Base-by-base conservation (phyloP, 2,329 filamentous ascomycete species). In the Parascedosporium putredinis region DNA sequence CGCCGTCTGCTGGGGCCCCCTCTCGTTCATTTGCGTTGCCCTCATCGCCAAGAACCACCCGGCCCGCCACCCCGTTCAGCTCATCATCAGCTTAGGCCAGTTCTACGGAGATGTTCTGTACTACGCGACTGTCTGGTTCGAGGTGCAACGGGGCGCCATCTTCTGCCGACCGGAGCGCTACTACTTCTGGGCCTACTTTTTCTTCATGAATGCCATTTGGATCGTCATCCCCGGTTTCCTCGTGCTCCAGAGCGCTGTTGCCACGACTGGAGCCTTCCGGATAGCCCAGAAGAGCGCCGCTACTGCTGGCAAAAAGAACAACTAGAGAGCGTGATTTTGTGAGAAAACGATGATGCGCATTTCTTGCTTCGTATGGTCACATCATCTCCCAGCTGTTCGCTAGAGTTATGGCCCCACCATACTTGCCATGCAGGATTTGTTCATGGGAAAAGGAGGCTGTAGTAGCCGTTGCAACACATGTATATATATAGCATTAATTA, bases 31-130 rank as follows among this genome's bases (percentile, higher is more conserved):
- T 29, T 63, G 67, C 53, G 74, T 71, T 3, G 69, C 61, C 55
- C 64, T 62, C 54, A 71, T 77, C 55, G 61, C 68, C 42, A 61
- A 59, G 38, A 59, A 66, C 16, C 66, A 73, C 54, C 69, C 72
- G 5, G 59, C 70, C 4, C 72, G 74, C 6, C 67, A 77, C 56
- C 68, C 72, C 1, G 55, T 77, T 34, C 72, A 77, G 60, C 57
- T 65, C 46, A 63, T 73, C 56, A 60, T 74, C 60, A 69, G 66
- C 57, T 55, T 70, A 5, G 71, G 71, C 5, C 71, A 74, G 57
- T 53, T 74, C 4, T 83, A 78, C 57, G 75, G 76, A 29, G 65
- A 72, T 51, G 63, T 74, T 2, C 60, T 79, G 34, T 79, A 78
- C 65, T 75, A 71, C 54, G 67, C 60, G 2, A 78, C 70, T 7